A percentile compares a stretch with the other conserved stretches of the same genome.
phyloP scores from a whole-genome alignment of 1,284 basidiomycete species.

The Ceratobasidium sp. region DNA sequence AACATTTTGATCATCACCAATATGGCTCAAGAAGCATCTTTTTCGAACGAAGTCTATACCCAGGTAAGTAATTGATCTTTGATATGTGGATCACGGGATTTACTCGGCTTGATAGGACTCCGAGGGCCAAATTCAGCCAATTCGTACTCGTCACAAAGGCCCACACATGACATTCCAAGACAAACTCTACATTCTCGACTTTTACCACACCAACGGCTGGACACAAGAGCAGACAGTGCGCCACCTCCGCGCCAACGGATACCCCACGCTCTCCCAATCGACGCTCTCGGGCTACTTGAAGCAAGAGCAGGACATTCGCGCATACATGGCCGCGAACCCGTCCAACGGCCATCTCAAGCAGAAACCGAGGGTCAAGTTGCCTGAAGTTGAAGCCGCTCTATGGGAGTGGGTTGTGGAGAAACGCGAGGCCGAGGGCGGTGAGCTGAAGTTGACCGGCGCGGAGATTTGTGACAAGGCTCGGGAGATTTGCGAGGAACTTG shows the following conservation, averaged over 20 bases:
- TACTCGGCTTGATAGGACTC: no score
- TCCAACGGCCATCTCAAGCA: slow-evolving; percentile 11
- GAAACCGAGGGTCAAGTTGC: not conserved
- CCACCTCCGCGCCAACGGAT: not conserved
- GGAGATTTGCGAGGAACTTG: not conserved
- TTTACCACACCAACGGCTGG: not conserved
- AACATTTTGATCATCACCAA: no score
- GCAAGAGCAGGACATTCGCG: slow-evolving; percentile 6
- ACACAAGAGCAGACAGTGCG: not conserved
- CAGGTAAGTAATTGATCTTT: no score
- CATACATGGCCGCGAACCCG: slow-evolving; percentile 6
- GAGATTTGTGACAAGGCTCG: slow-evolving; percentile 2
- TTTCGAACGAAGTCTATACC: no score
- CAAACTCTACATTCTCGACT: slow-evolving; percentile 7
- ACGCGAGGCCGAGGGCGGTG: not conserved
- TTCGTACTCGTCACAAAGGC: no score
- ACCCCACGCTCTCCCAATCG: slow-evolving; percentile 12
- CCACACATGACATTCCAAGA: slow-evolving; percentile 3
- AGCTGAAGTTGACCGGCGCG: not conserved
- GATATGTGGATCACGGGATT: no score
- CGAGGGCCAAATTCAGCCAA: no score
- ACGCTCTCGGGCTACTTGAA: slow-evolving; percentile 1
- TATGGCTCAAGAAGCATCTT: no score
- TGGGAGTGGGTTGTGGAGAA: slow-evolving; percentile 25
- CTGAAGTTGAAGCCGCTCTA: slow-evolving; percentile 19